Conservation (phyloP, 768 basidiomycete species). For the Hericium erinaceus region DNA sequence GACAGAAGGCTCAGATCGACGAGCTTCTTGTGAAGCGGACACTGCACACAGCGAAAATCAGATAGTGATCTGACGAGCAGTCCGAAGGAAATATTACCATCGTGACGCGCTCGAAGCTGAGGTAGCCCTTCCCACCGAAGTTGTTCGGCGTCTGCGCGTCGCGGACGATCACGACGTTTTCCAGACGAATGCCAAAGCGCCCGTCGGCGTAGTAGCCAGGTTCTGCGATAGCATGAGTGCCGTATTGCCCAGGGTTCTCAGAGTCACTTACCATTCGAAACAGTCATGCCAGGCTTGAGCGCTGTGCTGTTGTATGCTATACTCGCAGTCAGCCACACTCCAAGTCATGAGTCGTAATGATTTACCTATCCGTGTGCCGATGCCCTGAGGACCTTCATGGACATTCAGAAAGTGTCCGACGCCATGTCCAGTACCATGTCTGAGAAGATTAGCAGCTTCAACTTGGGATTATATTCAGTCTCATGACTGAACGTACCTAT, state of each 20-base stretch:
- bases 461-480: not conserved
- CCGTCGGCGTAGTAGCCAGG: slow-evolving; percentile 93
- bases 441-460: slow-evolving; percentile 14
- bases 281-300: slow-evolving; percentile 78
- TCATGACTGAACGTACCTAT: not conserved
- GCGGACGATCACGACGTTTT: slow-evolving; percentile 77
- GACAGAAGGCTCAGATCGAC: slow-evolving; percentile 36
- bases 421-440: slow-evolving; percentile 92
- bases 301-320: slow-evolving; percentile 59
- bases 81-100: slow-evolving; percentile 44
- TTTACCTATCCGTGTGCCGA: slow-evolving; percentile 43
- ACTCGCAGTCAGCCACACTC: no score
- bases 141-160: slow-evolving; percentile 59
- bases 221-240: slow-evolving; percentile 32
- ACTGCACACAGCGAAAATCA: slow-evolving; percentile 27
- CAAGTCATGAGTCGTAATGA: no score
- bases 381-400: slow-evolving; percentile 73
- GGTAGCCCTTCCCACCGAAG: slow-evolving; percentile 76
- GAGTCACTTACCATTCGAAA: slow-evolving; percentile 61
- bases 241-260: not conserved
- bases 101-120: slow-evolving; percentile 78
- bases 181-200: slow-evolving; percentile 85
- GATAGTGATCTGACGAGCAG: not conserved
- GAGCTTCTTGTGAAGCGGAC: slow-evolving; percentile 83
- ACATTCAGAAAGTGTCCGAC: slow-evolving; percentile 93